A percentile compares a stretch with the other conserved stretches of the same genome.
phyloP scores from a whole-genome alignment of 306 rosid genomes.

The Ceratonia siliqua region DNA sequence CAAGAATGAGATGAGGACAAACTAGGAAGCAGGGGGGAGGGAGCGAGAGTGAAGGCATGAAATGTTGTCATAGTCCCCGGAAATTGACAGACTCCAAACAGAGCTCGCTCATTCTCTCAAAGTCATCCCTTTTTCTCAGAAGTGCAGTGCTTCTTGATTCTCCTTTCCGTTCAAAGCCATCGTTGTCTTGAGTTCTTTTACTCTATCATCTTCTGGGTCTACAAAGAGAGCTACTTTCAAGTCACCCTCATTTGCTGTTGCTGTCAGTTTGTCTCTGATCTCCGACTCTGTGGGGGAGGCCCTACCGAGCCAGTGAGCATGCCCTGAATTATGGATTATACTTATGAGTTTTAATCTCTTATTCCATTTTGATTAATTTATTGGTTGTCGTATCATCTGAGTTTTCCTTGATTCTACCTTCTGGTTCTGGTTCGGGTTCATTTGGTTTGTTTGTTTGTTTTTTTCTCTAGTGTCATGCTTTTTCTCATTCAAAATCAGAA shows the following conservation, averaged over 20 bases:
- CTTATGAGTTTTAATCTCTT: background rate
- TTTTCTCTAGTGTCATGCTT: background rate
- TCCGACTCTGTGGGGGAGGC: background rate
- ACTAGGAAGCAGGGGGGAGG: background rate
- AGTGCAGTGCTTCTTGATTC: background rate
- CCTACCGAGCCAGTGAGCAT: constrained; percentile 18
- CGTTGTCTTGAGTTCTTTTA: background rate
- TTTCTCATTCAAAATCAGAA: background rate
- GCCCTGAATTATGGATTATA: background rate
- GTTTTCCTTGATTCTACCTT: constrained; percentile 4
- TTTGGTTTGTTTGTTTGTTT: background rate
- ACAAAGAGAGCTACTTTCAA: background rate
- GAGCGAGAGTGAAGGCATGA: background rate
- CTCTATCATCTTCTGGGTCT: background rate
- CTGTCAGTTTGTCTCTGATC: constrained; percentile 15
- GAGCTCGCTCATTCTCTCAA: background rate
- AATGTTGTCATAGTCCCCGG: background rate
- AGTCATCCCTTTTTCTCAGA: background rate
- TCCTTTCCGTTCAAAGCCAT: constrained; percentile 7
- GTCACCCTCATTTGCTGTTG: background rate
- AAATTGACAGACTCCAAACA: background rate
- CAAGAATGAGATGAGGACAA: background rate
- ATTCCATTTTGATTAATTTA: background rate
- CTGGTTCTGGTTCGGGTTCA: background rate
- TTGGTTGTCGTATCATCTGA: background rate